Percentiles rank a stretch among this genome's conserved stretches.
These are phyloP conservation scores for Dimocarpus longan DNA, from an alignment of 345 rosid species.

Conservation along the genomic window DNA sequence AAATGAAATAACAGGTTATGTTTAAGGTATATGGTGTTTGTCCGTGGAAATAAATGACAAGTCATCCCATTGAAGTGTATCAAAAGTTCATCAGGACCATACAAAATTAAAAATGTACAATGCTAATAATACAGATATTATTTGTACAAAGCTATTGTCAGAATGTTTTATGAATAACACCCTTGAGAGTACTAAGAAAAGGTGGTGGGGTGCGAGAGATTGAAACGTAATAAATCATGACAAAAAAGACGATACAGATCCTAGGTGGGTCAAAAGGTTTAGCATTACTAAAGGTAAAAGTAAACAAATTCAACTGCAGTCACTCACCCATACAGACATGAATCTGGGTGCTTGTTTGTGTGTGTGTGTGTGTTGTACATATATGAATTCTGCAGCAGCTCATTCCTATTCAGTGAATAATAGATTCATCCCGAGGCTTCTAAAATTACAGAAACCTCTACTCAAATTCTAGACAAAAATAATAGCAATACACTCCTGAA, in stretches of 20 bases:
- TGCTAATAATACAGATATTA: not conserved
- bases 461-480: not conserved
- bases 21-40: not conserved
- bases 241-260: not conserved
- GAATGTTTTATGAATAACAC: too few relatives aligned
- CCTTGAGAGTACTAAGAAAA: too few relatives aligned
- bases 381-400: not conserved
- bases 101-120: not conserved
- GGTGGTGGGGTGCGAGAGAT: too few relatives aligned
- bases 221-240: too few relatives aligned
- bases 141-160: not conserved
- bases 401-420: not conserved
- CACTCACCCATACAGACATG: not conserved
- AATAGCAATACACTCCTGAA: not conserved
- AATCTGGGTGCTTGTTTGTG: not conserved
- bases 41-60: not conserved
- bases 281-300: not conserved
- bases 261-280: not conserved
- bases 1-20: not conserved
- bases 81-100: too few relatives aligned
- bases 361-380: not conserved
- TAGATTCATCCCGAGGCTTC: not conserved
- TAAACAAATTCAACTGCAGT: too few relatives aligned
- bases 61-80: too few relatives aligned
- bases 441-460: not conserved